Base-by-base conservation (phyloP, 306 rosid genomes). In the Vachellia pachyceras region DNA sequence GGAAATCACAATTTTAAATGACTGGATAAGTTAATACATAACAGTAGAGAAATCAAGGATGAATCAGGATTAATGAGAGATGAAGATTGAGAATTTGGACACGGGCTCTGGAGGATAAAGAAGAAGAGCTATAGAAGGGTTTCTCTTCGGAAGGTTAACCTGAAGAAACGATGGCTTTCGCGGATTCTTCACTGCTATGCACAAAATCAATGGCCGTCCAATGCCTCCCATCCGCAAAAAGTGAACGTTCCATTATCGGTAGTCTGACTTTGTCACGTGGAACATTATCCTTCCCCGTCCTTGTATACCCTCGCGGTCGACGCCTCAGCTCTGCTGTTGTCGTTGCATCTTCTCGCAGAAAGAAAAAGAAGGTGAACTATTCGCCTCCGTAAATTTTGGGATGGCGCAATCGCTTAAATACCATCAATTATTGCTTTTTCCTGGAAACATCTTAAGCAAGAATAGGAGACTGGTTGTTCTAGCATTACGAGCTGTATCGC, bases 361-460 rank as follows among this genome's bases (percentile, higher is more conserved):
- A 83, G 66, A 86, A 85, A 52, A 89, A n/a, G n/a, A n/a, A 90
- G 97, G 99, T 86, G 10, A 79, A 61, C 10, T 13, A 9, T n/a
- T 12, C n/a, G 36, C 9, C 1, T 13, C 52, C 36, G 17, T 47
- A 7, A 54, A 50, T 79, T 25, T 40, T 58, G 10, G 20, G 23
- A 25, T 17, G 15, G 14, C 13, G 41, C 5, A n/a, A 44, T 39
- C 7, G 39, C 44, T 2, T 67, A 9, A 77, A 15, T 64, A 17
- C 15, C 29, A 14, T 17, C 14, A 58, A 8, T 58, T 37, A 5
- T 58, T 22, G 5, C 17, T 5, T 57, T 60, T 23, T 25, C n/a
- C n/a, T n/a, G n/a, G n/a, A n/a, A n/a, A n/a, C n/a, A n/a, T n/a
- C n/a, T n/a, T n/a, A n/a, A n/a, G n/a, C n/a, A n/a, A n/a, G n/a